Conservation (phyloP, 2,329 filamentous ascomycete species). For the Penicillium sp. region DNA sequence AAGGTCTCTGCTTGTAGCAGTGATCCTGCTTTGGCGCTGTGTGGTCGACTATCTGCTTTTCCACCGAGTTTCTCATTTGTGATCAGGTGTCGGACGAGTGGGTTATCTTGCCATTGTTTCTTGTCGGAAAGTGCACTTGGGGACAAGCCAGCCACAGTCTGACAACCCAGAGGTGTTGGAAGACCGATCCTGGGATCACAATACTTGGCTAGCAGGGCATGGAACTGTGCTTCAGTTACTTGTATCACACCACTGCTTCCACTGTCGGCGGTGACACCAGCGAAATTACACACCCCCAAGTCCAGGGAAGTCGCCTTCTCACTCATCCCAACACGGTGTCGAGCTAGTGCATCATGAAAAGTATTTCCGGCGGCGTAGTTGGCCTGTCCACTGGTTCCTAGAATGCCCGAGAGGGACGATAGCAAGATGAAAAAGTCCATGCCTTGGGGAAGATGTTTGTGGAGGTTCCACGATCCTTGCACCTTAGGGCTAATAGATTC, state of each 20-base stretch:
- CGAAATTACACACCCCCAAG: constrained; percentile 20
- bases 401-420: constrained; percentile 42
- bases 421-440: constrained; percentile 46
- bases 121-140: neutral
- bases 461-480: constrained; percentile 18
- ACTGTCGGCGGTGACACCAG: neutral
- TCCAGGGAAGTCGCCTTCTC: constrained; percentile 21
- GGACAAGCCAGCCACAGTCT: neutral
- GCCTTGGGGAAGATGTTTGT: constrained; percentile 22
- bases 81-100: neutral
- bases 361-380: constrained; percentile 44
- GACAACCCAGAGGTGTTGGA: neutral
- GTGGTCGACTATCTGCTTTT: neutral
- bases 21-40: neutral
- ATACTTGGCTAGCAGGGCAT: constrained; percentile 10
- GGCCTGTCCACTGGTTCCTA: constrained; percentile 47
- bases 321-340: constrained; percentile 21
- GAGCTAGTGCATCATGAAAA: constrained; percentile 40
- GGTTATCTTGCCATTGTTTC: constrained; percentile 2
- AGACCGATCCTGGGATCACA: neutral
- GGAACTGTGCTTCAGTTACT: constrained; percentile 17
- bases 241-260: neutral
- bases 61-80: neutral
- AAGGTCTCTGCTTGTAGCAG: neutral
- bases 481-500: constrained; percentile 32